A percentile compares a stretch with the other conserved stretches of the same genome.
These are phyloP conservation scores for Posidonia oceanica DNA, from an alignment of 116 monocot species.

Conservation along the genomic window DNA sequence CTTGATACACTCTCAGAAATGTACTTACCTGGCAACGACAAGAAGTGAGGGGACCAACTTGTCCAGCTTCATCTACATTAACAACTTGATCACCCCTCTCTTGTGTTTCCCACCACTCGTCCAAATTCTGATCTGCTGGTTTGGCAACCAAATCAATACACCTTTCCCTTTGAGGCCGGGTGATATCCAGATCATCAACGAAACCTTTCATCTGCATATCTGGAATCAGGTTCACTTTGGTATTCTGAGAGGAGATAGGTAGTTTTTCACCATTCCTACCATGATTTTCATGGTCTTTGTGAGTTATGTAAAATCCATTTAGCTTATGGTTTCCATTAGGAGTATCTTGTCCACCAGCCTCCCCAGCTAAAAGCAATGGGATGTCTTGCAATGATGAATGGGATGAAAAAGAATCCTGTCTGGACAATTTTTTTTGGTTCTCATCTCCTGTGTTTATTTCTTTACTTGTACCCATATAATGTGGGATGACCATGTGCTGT, in stretches of 20 bases:
- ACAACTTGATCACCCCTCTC: slow-evolving; percentile 55
- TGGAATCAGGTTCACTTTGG: slow-evolving; percentile 27
- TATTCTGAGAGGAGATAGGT: slow-evolving; percentile 27
- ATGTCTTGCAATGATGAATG: slow-evolving; percentile 59
- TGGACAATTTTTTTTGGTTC: slow-evolving; percentile 15
- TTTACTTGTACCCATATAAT: slow-evolving; percentile 62
- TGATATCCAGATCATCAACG: slow-evolving; percentile 53
- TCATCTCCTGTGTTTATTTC: slow-evolving; percentile 24
- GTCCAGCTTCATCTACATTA: slow-evolving; percentile 55
- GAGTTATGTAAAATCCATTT: slow-evolving; percentile 21
- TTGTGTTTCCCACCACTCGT: slow-evolving; percentile 95
- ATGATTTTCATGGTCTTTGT: slow-evolving; percentile 23
- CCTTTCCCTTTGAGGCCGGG: slow-evolving; percentile 16
- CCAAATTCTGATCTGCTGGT: slow-evolving; percentile 16
- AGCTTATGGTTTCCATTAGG: slow-evolving; percentile 28
- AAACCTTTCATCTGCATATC: slow-evolving; percentile 77
- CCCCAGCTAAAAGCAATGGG: slow-evolving; percentile 66
- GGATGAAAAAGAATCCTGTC: slow-evolving; percentile 31
- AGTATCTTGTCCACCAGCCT: slow-evolving; percentile 25
- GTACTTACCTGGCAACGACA: slow-evolving; percentile 82
- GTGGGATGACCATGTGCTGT: slow-evolving; percentile 96
- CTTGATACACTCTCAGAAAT: neutral
- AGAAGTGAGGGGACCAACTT: slow-evolving; percentile 82
- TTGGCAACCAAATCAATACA: slow-evolving; percentile 16
- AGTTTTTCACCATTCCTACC: slow-evolving; percentile 20